phyloP scores from a whole-genome alignment of 805 yeast species.

The Nakazawaea wyomingensis region DNA sequence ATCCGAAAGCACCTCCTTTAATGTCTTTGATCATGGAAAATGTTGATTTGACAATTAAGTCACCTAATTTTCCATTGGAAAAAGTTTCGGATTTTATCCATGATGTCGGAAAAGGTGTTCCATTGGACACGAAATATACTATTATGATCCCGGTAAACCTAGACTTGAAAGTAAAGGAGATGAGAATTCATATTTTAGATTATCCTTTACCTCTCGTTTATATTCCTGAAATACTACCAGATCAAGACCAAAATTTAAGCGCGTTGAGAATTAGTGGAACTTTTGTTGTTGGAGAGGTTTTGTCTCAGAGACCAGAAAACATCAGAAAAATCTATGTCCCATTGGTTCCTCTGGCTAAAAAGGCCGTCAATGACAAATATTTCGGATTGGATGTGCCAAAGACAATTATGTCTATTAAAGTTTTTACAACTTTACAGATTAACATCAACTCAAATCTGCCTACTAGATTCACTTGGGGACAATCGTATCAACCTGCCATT shows the following conservation, averaged over 20 bases:
- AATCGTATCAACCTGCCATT: constrained; percentile 76
- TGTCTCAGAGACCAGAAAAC: constrained; percentile 43
- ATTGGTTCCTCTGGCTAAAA: constrained; percentile 41
- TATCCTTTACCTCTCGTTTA: constrained; percentile 80
- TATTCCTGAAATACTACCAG: constrained; percentile 49
- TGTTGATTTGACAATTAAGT: constrained; percentile 40
- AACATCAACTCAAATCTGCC: constrained; percentile 50
- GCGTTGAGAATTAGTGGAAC: constrained; percentile 47
- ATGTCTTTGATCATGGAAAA: constrained; percentile 46
- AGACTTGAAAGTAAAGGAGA: constrained; percentile 52
- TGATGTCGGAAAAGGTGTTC: constrained; percentile 79
- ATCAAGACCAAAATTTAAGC: constrained; percentile 19
- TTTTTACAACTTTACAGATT: constrained; percentile 57
- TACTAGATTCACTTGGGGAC: constrained; percentile 77
- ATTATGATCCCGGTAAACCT: constrained; percentile 60
- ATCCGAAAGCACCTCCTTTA: constrained; percentile 45
- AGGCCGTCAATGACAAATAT: constrained; percentile 33
- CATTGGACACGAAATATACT: constrained; percentile 62
- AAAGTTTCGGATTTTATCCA: constrained; percentile 58
- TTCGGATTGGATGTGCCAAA: constrained; percentile 65
- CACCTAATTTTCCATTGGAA: constrained; percentile 46
- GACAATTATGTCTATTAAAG: constrained; percentile 70
- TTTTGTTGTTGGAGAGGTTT: constrained; percentile 62
- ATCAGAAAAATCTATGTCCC: constrained; percentile 61
- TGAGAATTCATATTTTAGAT: constrained; percentile 71